A percentile compares a stretch with the other conserved stretches of the same genome.
Conservation (phyloP, 225 moss, liverwort and hornwort genomes). For the Anthoceros angustus region DNA sequence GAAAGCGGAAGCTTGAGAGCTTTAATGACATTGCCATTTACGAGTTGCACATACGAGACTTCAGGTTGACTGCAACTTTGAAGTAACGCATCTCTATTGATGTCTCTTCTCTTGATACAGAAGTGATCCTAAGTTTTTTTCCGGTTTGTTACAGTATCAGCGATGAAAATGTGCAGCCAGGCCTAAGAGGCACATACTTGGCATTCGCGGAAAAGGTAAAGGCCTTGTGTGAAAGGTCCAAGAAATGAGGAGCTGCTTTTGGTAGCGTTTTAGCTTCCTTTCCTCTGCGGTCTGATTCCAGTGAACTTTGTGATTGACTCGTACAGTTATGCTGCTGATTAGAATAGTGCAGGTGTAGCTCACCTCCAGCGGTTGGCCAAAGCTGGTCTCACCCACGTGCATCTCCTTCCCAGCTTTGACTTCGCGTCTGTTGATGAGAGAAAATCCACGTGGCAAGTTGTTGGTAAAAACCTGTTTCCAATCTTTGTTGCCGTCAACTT, state of each 20-base stretch:
- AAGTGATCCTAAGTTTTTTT: neutral
- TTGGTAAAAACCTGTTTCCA: conserved; percentile 16
- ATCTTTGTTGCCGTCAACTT: neutral
- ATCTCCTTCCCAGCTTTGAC: conserved; percentile 78
- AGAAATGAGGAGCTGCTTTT: neutral
- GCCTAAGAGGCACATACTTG: conserved; percentile 63
- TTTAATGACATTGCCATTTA: conserved; percentile 89
- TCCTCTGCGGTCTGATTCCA: conserved; percentile 3
- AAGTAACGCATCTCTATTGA: neutral
- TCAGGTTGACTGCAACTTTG: conserved; percentile 32
- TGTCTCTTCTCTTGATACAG: neutral
- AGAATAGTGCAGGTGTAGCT: conserved; percentile 65
- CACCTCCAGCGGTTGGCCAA: conserved; percentile 66
- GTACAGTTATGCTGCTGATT: neutral
- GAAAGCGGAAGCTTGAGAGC: conserved; percentile 47
- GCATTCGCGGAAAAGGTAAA: conserved; percentile 64
- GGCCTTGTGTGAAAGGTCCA: neutral
- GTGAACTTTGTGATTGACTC: neutral
- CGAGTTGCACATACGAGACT: conserved; percentile 92
- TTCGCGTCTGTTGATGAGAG: conserved; percentile 72
- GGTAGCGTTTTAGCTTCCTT: neutral
- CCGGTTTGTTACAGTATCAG: conserved; percentile 30
- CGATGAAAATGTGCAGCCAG: conserved; percentile 59
- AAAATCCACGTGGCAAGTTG: conserved; percentile 55
- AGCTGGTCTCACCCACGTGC: conserved; percentile 77